These are phyloP conservation scores for Lactarius psammicola DNA, from an alignment of 768 basidiomycete genomes.

Conservation along the genomic window DNA sequence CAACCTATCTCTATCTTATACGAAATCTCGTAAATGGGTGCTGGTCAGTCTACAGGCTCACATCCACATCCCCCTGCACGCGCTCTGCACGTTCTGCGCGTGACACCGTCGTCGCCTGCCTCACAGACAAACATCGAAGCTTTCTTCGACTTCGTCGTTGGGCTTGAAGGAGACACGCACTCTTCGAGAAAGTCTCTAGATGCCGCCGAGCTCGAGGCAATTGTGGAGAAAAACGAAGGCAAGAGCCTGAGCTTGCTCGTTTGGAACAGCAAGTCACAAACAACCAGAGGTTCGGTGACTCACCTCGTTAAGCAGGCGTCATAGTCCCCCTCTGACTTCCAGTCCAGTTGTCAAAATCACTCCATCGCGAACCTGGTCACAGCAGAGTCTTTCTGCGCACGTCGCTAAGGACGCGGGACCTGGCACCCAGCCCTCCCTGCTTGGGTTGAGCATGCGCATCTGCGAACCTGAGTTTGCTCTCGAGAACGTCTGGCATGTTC, in stretches of 20 bases:
- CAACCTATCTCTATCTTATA: neutral
- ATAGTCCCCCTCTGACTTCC: slow-evolving; percentile 2
- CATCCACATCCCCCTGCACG: slow-evolving; percentile 50
- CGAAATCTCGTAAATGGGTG: slow-evolving; percentile 57
- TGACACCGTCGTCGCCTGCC: slow-evolving; percentile 86
- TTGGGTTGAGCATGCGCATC: slow-evolving; percentile 91
- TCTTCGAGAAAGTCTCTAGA: slow-evolving; percentile 58
- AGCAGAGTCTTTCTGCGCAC: slow-evolving; percentile 40
- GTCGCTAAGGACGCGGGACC: slow-evolving; percentile 42
- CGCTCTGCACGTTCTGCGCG: slow-evolving; percentile 84
- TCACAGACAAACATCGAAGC: slow-evolving; percentile 82
- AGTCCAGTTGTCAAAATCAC: slow-evolving; percentile 72
- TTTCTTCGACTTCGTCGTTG: slow-evolving; percentile 96
- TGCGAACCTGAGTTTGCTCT: slow-evolving; percentile 87
- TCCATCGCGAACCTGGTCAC: slow-evolving; percentile 85
- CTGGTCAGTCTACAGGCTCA: slow-evolving; percentile 61
- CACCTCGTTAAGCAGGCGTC: neutral
- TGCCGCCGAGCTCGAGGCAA: slow-evolving; percentile 67
- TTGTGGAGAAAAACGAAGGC: slow-evolving; percentile 82
- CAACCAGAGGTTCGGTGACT: slow-evolving; percentile 57
- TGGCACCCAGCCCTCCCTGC: slow-evolving; percentile 74
- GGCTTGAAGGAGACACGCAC: slow-evolving; percentile 70
- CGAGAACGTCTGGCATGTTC: slow-evolving; percentile 97
- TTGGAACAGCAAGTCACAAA: slow-evolving; percentile 79
- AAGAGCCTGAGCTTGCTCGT: slow-evolving; percentile 66